Evolutionary conservation across 2,329 filamentous ascomycete species (phyloP), one percentile per base, ranked within the genome.

Genomic region (Diplocarpon mali): DNA sequence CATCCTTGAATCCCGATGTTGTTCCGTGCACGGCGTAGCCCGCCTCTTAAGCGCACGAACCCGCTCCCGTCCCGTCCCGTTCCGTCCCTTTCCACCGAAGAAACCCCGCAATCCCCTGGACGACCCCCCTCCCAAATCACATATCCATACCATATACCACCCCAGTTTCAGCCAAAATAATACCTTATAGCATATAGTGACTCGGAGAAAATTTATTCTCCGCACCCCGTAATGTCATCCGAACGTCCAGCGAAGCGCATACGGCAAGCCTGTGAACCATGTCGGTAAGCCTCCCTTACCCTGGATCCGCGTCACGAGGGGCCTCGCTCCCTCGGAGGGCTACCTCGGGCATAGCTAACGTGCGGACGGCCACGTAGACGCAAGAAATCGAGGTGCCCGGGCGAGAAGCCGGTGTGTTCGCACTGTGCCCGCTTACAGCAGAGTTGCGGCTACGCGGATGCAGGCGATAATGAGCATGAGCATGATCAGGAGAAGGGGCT

Each of bases 351-450:
- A 4, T 20, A n/a, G 28, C 13, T 11, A 15, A 48, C 29, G 24
- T 24, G 41, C 13, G 45, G 30, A 11, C n/a, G 27, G 11, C 31
- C 14, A 72, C 69, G 45, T 64, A 72, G 70, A 46, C 64, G 70
- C 35, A 73, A 73, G 56, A 73, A 73, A 54, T 66, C 68, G 27
- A 66, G 66, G 57, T 73, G 70, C 48, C 68, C 69, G 1, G 70
- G 70, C 8, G 70, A 73, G 51, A 65, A 68, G 45, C 70, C 70
- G 0, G 52, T 62, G 0, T 73, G 70, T 53, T 71, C 70, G 2
- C 64, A 69, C 41, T 73, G 70, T 57, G 60, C 64, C 28, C 64
- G 70, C n/a, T 59, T 73, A 27, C 62, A 65, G 5, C 70, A 73
- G 53, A 55, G 55, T 47, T 73, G 70, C 48, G 57, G 62, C 12